These are phyloP conservation scores for Fusarium clavum DNA, from an alignment of 2,329 filamentous ascomycete genomes.

Conservation along the genomic window DNA sequence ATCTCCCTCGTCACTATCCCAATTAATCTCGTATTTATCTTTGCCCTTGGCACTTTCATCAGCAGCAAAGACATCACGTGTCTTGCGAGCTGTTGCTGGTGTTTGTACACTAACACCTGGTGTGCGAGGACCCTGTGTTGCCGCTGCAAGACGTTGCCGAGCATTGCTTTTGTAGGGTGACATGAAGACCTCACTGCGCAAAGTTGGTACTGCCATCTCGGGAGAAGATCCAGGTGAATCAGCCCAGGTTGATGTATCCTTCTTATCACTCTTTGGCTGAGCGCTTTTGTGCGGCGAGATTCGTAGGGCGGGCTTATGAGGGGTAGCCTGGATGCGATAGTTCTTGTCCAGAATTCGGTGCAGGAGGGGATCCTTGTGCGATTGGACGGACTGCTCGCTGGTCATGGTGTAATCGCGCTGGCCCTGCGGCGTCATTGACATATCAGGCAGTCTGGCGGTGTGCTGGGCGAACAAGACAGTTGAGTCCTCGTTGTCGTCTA, in stretches of 20 bases:
- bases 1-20: slow-evolving; percentile 81
- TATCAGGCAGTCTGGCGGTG: slow-evolving; percentile 68
- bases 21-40: slow-evolving; percentile 69
- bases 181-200: slow-evolving; percentile 87
- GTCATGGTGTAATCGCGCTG: slow-evolving; percentile 50
- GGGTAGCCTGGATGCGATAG: slow-evolving; percentile 93
- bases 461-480: slow-evolving; percentile 64
- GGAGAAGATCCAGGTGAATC: slow-evolving; percentile 78
- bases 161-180: slow-evolving; percentile 70
- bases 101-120: slow-evolving; percentile 90
- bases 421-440: slow-evolving; percentile 72
- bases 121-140: slow-evolving; percentile 68
- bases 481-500: slow-evolving; percentile 57
- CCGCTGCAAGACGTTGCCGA: slow-evolving; percentile 56
- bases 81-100: slow-evolving; percentile 65
- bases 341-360: slow-evolving; percentile 96
- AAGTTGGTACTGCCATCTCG: slow-evolving; percentile 81
- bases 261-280: slow-evolving; percentile 52
- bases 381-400: slow-evolving; percentile 51
- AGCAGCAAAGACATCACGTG: slow-evolving; percentile 61
- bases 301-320: slow-evolving; percentile 68
- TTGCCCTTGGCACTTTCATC: slow-evolving; percentile 45
- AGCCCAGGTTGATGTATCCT: slow-evolving; percentile 58
- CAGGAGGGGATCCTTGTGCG: slow-evolving; percentile 78
- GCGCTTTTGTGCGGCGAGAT: slow-evolving; percentile 60